Conservation (phyloP, 192 early-diverging fungal genomes). For the Linnemannia zychae region DNA sequence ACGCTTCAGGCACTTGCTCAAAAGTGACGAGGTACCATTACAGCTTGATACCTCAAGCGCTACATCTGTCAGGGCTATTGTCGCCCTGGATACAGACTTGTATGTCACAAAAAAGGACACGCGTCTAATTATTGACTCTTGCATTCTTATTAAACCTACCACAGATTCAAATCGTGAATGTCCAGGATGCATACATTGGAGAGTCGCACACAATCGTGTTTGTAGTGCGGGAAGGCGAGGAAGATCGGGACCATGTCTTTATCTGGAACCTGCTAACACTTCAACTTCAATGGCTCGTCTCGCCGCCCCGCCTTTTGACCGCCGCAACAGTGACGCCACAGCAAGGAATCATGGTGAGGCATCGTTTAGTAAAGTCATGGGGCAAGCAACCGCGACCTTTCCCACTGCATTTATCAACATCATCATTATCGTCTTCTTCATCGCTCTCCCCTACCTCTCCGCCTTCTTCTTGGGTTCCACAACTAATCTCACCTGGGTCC, state of each 20-base stretch:
- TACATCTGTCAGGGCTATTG: neutral
- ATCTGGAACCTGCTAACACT: slow-evolving; percentile 51
- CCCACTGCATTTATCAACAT: neutral
- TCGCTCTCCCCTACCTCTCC: slow-evolving; percentile 14
- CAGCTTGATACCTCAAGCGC: neutral
- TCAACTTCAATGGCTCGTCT: slow-evolving; percentile 46
- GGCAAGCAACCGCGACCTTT: slow-evolving; percentile 18
- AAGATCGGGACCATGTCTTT: slow-evolving; percentile 50
- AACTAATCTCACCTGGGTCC: slow-evolving; percentile 53
- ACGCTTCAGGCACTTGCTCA: slow-evolving; percentile 30
- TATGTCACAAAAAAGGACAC: neutral
- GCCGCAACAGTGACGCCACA: slow-evolving; percentile 51
- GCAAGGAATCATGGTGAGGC: slow-evolving; percentile 58
- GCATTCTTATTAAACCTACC: neutral
- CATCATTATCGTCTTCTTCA: slow-evolving; percentile 2
- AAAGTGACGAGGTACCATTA: slow-evolving; percentile 22
- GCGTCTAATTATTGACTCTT: slow-evolving; percentile 3
- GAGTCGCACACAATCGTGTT: slow-evolving; percentile 44
- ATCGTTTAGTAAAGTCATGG: slow-evolving; percentile 60
- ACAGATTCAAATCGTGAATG: slow-evolving; percentile 48
- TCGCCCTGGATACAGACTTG: too few relatives aligned
- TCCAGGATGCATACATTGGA: slow-evolving; percentile 50
- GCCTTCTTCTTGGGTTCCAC: slow-evolving; percentile 10
- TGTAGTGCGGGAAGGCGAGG: slow-evolving; percentile 36
- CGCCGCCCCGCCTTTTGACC: slow-evolving; percentile 39